Base-by-base conservation (phyloP, 2,329 filamentous ascomycete species). In the Emericellopsis atlantica region DNA sequence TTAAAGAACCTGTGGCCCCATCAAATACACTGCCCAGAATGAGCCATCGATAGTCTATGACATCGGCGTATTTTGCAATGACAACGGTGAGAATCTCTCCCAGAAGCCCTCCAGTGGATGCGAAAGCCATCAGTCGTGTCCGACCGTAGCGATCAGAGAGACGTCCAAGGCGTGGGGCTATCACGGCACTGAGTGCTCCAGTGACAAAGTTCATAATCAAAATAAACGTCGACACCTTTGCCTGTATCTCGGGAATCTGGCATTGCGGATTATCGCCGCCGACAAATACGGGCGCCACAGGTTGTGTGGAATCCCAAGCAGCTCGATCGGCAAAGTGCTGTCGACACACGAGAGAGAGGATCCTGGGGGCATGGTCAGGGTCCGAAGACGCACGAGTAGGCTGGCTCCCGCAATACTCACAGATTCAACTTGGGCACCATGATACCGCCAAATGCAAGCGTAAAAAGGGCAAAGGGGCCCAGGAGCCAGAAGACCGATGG, bases 111-210 rank as follows among this genome's bases (percentile, higher is more conserved):
- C 89, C 89, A 12, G 75, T 61, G 3, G 84, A 84, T 4, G 83
- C 76, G 26, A 90, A 55, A 8, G 81, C 74, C 51, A 96, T 74
- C 40, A 95, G 65, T 37, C 66, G 74, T 43, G 79, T 85, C 34
- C 92, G 76, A 22, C 92, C 92, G 57, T 85, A 84, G 18, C 87
- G 76, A 62, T 98, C 92, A 0, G 89, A 95, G 14, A 95, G 61
- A 2, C 84, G 75, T 1, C 92, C 92, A 4, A 96, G 65, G 49
- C 83, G 86, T 0, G 92, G 92, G 24, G 84, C 84, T 14, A 80
- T 79, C 40, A 95, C 65, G 7, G 89, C 88, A 44, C 87, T 86
- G 9, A 95, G 63, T 1, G 83, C 63, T 1, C 92, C 92, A 4
- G 78, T 75, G 37, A 84, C 72, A 21, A 96, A 66, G 48, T 74